phyloP scores from a whole-genome alignment of 768 basidiomycete species.

The Lactarius trivialis region DNA sequence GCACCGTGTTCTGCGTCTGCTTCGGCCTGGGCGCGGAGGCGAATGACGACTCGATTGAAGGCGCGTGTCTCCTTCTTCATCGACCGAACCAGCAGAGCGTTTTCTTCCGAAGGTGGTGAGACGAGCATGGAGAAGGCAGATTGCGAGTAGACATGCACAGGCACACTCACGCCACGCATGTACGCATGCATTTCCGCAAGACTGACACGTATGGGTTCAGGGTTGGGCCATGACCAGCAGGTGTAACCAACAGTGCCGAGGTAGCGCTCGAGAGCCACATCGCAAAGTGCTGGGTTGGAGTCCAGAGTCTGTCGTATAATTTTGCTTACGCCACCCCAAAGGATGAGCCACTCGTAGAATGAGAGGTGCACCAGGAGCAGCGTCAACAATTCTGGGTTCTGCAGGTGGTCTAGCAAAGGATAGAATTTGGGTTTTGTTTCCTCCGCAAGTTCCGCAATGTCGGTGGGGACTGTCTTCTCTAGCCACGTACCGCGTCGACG shows the following conservation, averaged over 20 bases:
- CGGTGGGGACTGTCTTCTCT: slow-evolving; percentile 34
- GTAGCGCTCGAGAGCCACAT: slow-evolving; percentile 62
- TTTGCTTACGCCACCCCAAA: slow-evolving; percentile 49
- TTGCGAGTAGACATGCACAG: slow-evolving; percentile 63
- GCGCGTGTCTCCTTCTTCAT: slow-evolving; percentile 61
- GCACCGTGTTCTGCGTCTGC: slow-evolving; percentile 35
- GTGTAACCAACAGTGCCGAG: slow-evolving; percentile 66
- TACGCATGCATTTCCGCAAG: slow-evolving; percentile 77
- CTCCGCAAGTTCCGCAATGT: slow-evolving; percentile 30
- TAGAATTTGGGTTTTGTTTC: slow-evolving; percentile 33
- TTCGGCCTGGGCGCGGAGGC: slow-evolving; percentile 75
- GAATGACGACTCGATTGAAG: slow-evolving; percentile 73
- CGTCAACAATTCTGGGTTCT: slow-evolving; percentile 45
- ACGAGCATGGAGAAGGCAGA: slow-evolving; percentile 50
- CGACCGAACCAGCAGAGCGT: slow-evolving; percentile 39
- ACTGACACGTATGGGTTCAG: slow-evolving; percentile 58
- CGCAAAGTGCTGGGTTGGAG: slow-evolving; percentile 45
- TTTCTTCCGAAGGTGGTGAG: slow-evolving; percentile 39
- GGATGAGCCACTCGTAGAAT: slow-evolving; percentile 66
- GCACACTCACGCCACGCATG: slow-evolving; percentile 72
- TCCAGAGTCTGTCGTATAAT: slow-evolving; percentile 44
- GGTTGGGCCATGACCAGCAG: slow-evolving; percentile 48
- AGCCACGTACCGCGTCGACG: slow-evolving; percentile 37
- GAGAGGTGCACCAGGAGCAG: slow-evolving; percentile 52
- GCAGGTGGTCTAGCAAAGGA: slow-evolving; percentile 51